phyloP scores from a whole-genome alignment of 2,329 filamentous ascomycete genomes.

The Penicillium griseofulvum region DNA sequence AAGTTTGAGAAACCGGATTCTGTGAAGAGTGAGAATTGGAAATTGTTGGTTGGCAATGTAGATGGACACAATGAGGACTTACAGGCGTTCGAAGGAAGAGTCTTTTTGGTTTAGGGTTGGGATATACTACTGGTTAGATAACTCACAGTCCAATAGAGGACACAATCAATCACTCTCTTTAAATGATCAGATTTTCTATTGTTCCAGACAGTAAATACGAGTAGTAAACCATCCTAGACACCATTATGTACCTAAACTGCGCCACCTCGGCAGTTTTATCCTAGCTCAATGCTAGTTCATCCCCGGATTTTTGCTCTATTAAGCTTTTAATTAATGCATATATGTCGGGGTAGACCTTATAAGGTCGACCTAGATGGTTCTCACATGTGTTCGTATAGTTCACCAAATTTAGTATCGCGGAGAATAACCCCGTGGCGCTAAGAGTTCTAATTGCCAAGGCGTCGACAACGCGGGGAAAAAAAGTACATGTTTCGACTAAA shows the following conservation, averaged over 20 bases:
- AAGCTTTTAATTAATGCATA: neutral
- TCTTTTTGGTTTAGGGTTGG: slow-evolving; percentile 23
- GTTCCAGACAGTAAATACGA: too few relatives aligned
- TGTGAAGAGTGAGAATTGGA: slow-evolving; percentile 5
- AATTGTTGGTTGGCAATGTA: slow-evolving; percentile 25
- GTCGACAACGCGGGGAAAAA: slow-evolving; percentile 4
- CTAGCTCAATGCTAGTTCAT: too few relatives aligned
- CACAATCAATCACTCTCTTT: too few relatives aligned
- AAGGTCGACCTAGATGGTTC: too few relatives aligned
- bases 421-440: neutral
- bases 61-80: slow-evolving; percentile 23
- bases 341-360: neutral
- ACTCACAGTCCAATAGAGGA: neutral
- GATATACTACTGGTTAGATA: neutral
- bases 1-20: neutral
- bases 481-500: neutral
- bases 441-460: slow-evolving; percentile 4
- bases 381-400: neutral
- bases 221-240: too few relatives aligned
- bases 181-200: too few relatives aligned
- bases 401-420: neutral
- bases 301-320: neutral
- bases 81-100: slow-evolving; percentile 34
- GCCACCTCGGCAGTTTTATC: too few relatives aligned
- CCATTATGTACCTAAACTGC: too few relatives aligned